Percentiles rank a stretch among this genome's conserved stretches.
phyloP scores from a whole-genome alignment of 805 yeast species.

The Kodamaea sagamina region DNA sequence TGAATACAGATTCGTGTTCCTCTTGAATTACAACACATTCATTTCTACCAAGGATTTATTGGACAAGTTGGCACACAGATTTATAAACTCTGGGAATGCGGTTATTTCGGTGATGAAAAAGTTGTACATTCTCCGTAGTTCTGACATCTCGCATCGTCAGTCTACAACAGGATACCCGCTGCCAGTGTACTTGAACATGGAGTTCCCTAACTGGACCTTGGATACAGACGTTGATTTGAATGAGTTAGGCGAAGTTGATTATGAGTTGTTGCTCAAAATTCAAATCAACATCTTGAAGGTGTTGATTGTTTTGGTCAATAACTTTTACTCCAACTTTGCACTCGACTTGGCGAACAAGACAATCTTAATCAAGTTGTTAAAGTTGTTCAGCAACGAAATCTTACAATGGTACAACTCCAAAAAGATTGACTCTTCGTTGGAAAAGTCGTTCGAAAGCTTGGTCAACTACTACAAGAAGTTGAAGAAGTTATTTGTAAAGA shows the following conservation, averaged over 20 bases:
- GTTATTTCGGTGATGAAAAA: slow-evolving; percentile 46
- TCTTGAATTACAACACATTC: slow-evolving; percentile 43
- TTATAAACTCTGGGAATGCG: slow-evolving; percentile 46
- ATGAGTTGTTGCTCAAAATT: slow-evolving; percentile 69
- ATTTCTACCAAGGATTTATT: slow-evolving; percentile 41
- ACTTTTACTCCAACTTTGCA: slow-evolving; percentile 74
- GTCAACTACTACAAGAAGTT: slow-evolving; percentile 60
- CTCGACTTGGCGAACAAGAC: slow-evolving; percentile 63
- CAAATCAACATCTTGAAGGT: slow-evolving; percentile 83
- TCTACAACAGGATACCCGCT: slow-evolving; percentile 11
- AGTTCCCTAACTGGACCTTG: slow-evolving; percentile 63
- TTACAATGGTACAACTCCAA: slow-evolving; percentile 48
- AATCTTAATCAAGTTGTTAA: slow-evolving; percentile 63
- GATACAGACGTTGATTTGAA: slow-evolving; percentile 40
- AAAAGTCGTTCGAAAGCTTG: slow-evolving; percentile 39
- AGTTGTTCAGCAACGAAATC: slow-evolving; percentile 67
- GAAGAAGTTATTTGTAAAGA: slow-evolving; percentile 69
- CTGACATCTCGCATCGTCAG: slow-evolving; percentile 13
- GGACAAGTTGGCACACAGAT: slow-evolving; percentile 42
- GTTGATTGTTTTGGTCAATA: slow-evolving; percentile 64
- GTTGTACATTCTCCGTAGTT: slow-evolving; percentile 19
- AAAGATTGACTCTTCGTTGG: slow-evolving; percentile 37
- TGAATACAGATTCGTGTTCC: slow-evolving; percentile 44
- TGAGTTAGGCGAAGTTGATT: slow-evolving; percentile 53
- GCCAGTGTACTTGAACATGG: slow-evolving; percentile 13